Conservation (phyloP, 129 eudicot species). For the Artemisia argyi region DNA sequence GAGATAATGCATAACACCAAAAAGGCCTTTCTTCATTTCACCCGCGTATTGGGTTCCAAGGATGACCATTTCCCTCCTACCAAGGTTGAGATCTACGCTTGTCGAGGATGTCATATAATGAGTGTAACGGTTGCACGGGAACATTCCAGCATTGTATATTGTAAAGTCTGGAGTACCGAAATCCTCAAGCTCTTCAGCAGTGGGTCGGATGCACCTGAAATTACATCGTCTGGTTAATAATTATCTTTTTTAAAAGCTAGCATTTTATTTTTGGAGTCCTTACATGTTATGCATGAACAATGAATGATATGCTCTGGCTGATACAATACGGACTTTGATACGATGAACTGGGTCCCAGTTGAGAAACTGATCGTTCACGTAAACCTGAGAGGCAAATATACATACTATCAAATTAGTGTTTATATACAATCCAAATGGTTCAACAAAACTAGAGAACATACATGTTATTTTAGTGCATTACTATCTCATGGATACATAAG, state of each 20-base stretch:
- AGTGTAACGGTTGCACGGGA: conserved; percentile 98
- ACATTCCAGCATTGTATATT: conserved; percentile 96
- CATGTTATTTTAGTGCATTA: too few species aligned
- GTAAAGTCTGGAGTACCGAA: conserved; percentile 99
- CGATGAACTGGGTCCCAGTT: conserved; percentile 95
- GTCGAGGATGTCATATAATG: conserved; percentile 99
- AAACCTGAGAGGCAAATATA: conserved; percentile 57
- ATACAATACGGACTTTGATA: conserved; percentile 92
- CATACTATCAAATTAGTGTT: too few species aligned
- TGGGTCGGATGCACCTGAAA: conserved; percentile 99
- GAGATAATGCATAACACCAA: conserved; percentile 96
- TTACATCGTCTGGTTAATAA: background rate
- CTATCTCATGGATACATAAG: background rate
- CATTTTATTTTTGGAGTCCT: too few species aligned
- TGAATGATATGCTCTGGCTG: conserved; percentile 99
- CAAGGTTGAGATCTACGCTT: conserved; percentile 93
- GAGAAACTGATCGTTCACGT: conserved; percentile 86
- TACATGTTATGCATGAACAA: conserved; percentile 98
- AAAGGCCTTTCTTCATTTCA: conserved; percentile 99
- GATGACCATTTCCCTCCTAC: conserved; percentile 95
- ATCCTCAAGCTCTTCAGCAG: conserved; percentile 96
- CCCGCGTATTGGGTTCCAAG: conserved; percentile 99
- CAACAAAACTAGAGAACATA: too few species aligned
- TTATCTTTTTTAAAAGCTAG: background rate
- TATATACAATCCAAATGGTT: too few species aligned